Base-by-base conservation (phyloP, 371 early-diverging fungal genomes). In the Mucor sp. region DNA sequence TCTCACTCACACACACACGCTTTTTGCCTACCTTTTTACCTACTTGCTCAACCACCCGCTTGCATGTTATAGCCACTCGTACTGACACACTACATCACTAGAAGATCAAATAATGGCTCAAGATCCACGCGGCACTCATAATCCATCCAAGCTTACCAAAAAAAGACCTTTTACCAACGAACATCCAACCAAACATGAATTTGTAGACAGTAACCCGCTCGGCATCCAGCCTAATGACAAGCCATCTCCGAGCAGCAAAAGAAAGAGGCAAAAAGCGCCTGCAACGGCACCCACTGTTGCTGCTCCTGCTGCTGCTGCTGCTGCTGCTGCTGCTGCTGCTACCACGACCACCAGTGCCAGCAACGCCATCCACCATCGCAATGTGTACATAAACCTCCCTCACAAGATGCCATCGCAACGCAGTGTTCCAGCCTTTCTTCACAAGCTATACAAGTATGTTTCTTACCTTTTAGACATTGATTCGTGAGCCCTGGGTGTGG, bases 351-450 rank as follows among this genome's bases (percentile, higher is more conserved):
- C 1, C 35, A 37, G 8, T 6, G 8, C 21, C 4, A 50, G 3
- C 23, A 25, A 3, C n/a, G 12, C 50, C 12, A 50, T 25, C 23
- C 3, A 0, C 12, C 2, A 25, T 5, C 7, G 56, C 28, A 12
- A 30, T 30, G 28, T 30, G 7, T 56, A 56, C 15, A 27, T 30
- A 6, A 32, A 56, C 32, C 32, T 39, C 2, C 66, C 67, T 47
- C 65, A 48, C 56, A 48, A 47, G 5, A 27, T 69, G 1, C 32
- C 68, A 19, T 64, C 68, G 6, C 80, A 79, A 58, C 67, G 86
- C 41, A 91, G 80, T 35, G 90, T 94, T 6, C 93, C 95, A 0
- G 93, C 93, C 8, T 95, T 95, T 68, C 75, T 95, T 35, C 93
- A 93, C 76, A 95, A 95, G 79, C 85, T 95, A 14, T 94, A 91